Evolutionary conservation across 2,329 filamentous ascomycete species (phyloP), one percentile per base, ranked within the genome.

Genomic region (Knufia petricola): DNA sequence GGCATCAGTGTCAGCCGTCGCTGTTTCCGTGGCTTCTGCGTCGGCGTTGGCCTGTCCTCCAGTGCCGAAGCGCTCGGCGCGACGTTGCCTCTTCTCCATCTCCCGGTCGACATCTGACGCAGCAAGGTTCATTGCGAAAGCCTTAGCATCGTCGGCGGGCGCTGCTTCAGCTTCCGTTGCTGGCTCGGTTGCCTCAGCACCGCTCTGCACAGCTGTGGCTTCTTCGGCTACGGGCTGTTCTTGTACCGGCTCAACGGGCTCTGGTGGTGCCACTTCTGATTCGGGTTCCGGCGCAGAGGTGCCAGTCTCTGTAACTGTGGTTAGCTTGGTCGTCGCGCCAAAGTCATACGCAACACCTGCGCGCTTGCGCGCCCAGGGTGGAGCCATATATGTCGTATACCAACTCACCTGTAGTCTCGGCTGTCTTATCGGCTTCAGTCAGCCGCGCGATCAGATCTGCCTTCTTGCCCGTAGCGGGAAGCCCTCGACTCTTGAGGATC

Each of bases 381-480:
- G 23, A 55, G 32, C 44, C 54, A 34, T n/a, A 53, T 51, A 4
- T 49, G 34, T 19, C 46, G 34, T 8, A 50, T 46, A 10, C 51
- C 39, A 15, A 52, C 32, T 26, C 46, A 55, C 55, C 55, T 49
- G 50, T 49, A 20, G 51, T 51, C 44, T 53, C 48, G 26, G 50
- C 55, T 32, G 48, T 51, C 32, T 54, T 50, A 50, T 74, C 71
- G 50, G 68, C 64, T 54, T 73, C 64, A 49, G 68, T 64, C 37
- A 74, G 61, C 49, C 71, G 69, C 40, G 69, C 66, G 37, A 74
- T 63, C 48, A 74, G 62, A 3, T 74, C 71, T 17, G 70, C 71
- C 57, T 74, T 74, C 55, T 73, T 73, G 50, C 71, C 71, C 2
- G 66, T 69, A 57, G 70, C 66, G 4, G 69, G 63, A 32, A 74